A percentile compares a stretch with the other conserved stretches of the same genome.
These are phyloP conservation scores for Petunia secreta DNA, from an alignment of 257 asterid genomes.

Conservation along the genomic window DNA sequence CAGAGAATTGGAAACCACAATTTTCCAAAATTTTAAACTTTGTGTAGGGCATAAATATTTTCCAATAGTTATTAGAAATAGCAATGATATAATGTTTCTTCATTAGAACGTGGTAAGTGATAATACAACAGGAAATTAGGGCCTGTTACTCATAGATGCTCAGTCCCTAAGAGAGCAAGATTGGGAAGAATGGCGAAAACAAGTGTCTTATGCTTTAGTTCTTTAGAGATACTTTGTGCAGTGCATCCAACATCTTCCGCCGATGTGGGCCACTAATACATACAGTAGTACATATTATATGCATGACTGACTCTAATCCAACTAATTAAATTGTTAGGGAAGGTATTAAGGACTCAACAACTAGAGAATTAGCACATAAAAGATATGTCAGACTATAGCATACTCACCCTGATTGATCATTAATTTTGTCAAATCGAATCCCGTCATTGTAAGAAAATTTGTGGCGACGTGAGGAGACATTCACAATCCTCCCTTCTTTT, in stretches of 20 bases:
- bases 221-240: neutral
- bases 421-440: conserved; percentile 62
- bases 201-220: neutral
- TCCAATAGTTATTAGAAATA: neutral
- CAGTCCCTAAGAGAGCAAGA: neutral
- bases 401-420: conserved; percentile 58
- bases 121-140: neutral
- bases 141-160: neutral
- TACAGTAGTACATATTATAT: too few relatives aligned
- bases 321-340: neutral
- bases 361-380: neutral
- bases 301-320: too few relatives aligned
- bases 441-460: conserved; percentile 58
- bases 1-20: conserved; percentile 43
- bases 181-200: neutral
- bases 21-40: neutral
- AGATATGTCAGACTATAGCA: conserved; percentile 7
- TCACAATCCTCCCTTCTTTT: conserved; percentile 87
- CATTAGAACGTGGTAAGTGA: neutral
- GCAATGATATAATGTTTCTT: neutral
- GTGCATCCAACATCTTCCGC: neutral
- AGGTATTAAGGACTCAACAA: conserved; percentile 1
- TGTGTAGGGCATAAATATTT: neutral
- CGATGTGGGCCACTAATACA: neutral
- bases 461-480: conserved; percentile 77